A percentile compares a stretch with the other conserved stretches of the same genome.
Conservation (phyloP, 2,329 filamentous ascomycete species). For the Hypoxylon sp. region DNA sequence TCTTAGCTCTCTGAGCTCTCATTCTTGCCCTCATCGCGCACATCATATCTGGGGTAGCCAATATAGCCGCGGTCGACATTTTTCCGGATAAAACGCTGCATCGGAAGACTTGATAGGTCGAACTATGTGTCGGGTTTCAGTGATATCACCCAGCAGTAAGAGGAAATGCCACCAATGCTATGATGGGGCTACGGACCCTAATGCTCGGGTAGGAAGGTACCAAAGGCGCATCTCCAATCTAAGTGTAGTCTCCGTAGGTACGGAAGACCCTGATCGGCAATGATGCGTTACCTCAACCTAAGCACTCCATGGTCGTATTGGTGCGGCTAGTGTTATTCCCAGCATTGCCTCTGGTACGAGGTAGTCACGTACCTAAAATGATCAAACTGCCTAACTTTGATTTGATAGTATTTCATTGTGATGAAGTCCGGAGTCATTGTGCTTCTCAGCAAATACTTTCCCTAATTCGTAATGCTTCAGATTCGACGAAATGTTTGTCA, state of each 20-base stretch:
- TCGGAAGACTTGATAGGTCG: constrained; percentile 6
- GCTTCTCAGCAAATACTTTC: not conserved
- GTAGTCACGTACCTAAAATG: constrained; percentile 6
- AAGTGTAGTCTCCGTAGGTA: constrained; percentile 17
- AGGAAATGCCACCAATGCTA: constrained; percentile 1
- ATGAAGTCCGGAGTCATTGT: not conserved
- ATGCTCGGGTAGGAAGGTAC: constrained; percentile 5
- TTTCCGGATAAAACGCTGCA: constrained; percentile 27
- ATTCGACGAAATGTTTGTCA: too few species aligned
- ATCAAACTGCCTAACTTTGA: not conserved
- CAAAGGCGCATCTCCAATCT: not conserved
- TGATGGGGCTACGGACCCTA: constrained; percentile 3
- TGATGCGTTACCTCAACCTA: constrained; percentile 8
- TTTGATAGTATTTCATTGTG: not conserved
- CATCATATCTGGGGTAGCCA: constrained; percentile 13
- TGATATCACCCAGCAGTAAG: not conserved
- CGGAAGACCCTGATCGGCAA: constrained; percentile 21
- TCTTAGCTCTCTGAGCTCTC: constrained; percentile 11
- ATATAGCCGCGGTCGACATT: constrained; percentile 22
- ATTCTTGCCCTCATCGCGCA: not conserved
- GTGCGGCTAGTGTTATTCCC: constrained; percentile 20
- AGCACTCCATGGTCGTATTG: constrained; percentile 24
- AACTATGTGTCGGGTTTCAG: not conserved
- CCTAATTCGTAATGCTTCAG: too few species aligned
- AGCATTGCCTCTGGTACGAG: not conserved